Conservation (phyloP, 75 land plant genomes). For the Cunninghamia lanceolata region DNA sequence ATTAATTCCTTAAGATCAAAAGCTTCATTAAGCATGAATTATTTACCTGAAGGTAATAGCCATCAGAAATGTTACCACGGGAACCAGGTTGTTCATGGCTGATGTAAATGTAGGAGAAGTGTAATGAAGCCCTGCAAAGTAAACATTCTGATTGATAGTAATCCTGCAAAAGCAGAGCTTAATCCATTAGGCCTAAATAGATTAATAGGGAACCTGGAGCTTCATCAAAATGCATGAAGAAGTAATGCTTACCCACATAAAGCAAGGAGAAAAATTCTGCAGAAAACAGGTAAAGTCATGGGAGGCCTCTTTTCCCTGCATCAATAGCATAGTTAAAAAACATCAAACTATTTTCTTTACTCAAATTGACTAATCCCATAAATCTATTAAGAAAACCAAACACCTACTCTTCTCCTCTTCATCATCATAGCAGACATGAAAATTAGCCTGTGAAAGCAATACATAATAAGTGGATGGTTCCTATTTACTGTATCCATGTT, state of each 20-base stretch:
- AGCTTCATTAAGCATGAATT: background rate
- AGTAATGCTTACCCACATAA: background rate
- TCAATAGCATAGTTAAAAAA: background rate
- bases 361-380: background rate
- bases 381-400: background rate
- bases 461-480: background rate
- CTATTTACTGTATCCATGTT: background rate
- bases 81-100: background rate
- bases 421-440: background rate
- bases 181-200: background rate
- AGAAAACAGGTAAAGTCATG: conserved; percentile 24
- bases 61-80: background rate
- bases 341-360: background rate
- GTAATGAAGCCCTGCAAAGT: background rate
- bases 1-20: background rate
- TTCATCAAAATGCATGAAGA: background rate
- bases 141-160: background rate
- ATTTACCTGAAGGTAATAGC: background rate
- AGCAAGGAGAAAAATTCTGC: conserved; percentile 34
- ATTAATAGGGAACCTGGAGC: background rate
- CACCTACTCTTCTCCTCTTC: background rate
- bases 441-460: background rate
- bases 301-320: conserved; percentile 22
- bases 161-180: background rate
- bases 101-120: conserved; percentile 4